Percentiles rank a stretch among this genome's conserved stretches.
These are phyloP conservation scores for Voacanga thouarsii DNA, from an alignment of 257 asterid species.

Conservation along the genomic window DNA sequence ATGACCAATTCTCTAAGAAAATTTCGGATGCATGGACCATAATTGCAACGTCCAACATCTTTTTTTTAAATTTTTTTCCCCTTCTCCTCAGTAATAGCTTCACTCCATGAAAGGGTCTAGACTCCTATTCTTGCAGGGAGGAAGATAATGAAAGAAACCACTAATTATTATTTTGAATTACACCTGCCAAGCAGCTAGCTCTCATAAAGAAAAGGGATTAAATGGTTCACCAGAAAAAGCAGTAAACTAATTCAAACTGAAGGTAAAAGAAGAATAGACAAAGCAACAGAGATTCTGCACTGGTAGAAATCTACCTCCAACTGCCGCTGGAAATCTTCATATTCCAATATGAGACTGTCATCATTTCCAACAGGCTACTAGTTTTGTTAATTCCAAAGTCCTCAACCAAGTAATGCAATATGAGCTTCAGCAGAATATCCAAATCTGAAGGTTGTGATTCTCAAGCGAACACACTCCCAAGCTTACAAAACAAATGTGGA, in stretches of 20 bases:
- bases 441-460: neutral
- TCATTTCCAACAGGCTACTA: neutral
- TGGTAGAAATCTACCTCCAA: neutral
- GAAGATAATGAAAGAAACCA: neutral
- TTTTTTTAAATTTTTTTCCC: too few relatives aligned
- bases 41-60: neutral
- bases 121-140: neutral
- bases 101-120: neutral
- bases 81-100: neutral
- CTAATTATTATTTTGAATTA: neutral
- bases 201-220: neutral
- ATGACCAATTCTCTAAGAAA: neutral
- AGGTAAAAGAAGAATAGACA: neutral
- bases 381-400: neutral
- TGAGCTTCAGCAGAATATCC: neutral
- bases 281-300: neutral
- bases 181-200: neutral
- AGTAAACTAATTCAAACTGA: neutral
- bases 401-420: neutral
- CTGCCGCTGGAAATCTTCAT: neutral
- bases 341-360: neutral
- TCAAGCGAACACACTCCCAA: neutral
- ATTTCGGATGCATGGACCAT: neutral
- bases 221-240: neutral
- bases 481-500: constrained; percentile 12